phyloP scores from a whole-genome alignment of 129 eudicot species.

The Smallanthus sonchifolius region DNA sequence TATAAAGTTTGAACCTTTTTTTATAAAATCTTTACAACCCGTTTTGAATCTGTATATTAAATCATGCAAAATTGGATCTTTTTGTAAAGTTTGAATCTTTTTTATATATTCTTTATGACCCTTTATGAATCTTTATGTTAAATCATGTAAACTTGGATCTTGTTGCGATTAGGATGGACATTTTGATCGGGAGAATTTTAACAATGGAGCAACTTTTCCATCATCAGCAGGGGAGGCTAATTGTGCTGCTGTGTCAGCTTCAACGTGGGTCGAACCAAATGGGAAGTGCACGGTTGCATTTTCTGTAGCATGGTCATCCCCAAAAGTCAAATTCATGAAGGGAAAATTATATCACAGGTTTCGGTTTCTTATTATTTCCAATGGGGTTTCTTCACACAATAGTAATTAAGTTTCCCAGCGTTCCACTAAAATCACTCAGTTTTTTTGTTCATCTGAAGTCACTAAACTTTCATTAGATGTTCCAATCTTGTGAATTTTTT shows the following conservation, averaged over 20 bases:
- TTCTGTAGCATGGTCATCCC: conserved; percentile 89
- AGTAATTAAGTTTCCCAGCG: too few relatives aligned
- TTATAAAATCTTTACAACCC: too few relatives aligned
- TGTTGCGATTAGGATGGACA: conserved; percentile 59
- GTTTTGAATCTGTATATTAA: too few relatives aligned
- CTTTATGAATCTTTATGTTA: background rate
- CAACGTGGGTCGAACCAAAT: conserved; percentile 95
- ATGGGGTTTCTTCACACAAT: too few relatives aligned
- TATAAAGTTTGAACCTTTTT: too few relatives aligned
- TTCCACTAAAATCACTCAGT: too few relatives aligned
- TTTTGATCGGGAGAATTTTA: conserved; percentile 73
- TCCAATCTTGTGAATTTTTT: too few relatives aligned
- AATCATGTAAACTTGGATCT: background rate
- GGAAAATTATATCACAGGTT: conserved; percentile 89
- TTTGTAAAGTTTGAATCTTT: too few relatives aligned
- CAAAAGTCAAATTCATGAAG: conserved; percentile 82
- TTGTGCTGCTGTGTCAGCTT: conserved; percentile 93
- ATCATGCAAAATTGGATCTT: too few relatives aligned
- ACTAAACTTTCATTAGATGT: too few relatives aligned
- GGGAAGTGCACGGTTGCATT: conserved; percentile 92
- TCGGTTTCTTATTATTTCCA: conserved; percentile 23
- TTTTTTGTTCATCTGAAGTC: too few relatives aligned
- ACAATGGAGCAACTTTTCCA: conserved; percentile 75
- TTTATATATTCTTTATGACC: background rate
- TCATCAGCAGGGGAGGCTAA: conserved; percentile 88